Evolutionary conservation across 257 asterid genomes (phyloP), one percentile per base, ranked within the genome.

Genomic region (Leptodermis oblonga): DNA sequence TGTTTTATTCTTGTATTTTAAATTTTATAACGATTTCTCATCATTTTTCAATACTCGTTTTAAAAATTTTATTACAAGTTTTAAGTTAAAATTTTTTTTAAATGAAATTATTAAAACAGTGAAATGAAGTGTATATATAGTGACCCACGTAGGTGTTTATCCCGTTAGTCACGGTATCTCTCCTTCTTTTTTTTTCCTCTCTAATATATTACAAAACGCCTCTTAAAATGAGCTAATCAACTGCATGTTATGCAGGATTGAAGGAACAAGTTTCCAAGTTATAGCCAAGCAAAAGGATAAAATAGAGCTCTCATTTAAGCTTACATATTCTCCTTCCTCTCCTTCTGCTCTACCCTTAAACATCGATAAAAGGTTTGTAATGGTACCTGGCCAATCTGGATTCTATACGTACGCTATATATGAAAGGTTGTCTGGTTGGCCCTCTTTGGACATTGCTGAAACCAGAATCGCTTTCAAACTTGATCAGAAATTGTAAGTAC

Each of bases 261-360:
- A 69, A 30, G 84, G 71, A n/a, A 70, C 68, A 66, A 70, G 39
- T 14, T 80, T 80, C 39, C 45, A 49, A 25, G 79, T 80, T 9
- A 72, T 77, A 60, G 73, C 70, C 3, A 60, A 70, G 43, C 67
- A 67, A 31, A 51, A 46, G 28, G 71, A 80, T 34, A 68, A 62
- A 71, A 67, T 80, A 4, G 84, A 80, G 73, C 58, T 80, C 53
- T 80, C 84, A 30, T 80, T 81, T 73, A 69, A 45, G 67, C 76
- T 26, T 76, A 78, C 62, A 49, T 51, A 89, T 79, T 69, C 75
- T 33, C 70, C 79, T 30, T 55, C 45, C 13, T 11, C 25, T 43
- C 43, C 8, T n/a, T 25, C 15, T 41, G 34, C 62, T 48, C 55
- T 72, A 69, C 84, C 79, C 39, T 64, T 80, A 68, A 77, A 66